Percentiles rank a stretch among this genome's conserved stretches.
These are phyloP conservation scores for Helicostylum pulchrum DNA, from an alignment of 192 early-diverging fungal species.

Conservation along the genomic window DNA sequence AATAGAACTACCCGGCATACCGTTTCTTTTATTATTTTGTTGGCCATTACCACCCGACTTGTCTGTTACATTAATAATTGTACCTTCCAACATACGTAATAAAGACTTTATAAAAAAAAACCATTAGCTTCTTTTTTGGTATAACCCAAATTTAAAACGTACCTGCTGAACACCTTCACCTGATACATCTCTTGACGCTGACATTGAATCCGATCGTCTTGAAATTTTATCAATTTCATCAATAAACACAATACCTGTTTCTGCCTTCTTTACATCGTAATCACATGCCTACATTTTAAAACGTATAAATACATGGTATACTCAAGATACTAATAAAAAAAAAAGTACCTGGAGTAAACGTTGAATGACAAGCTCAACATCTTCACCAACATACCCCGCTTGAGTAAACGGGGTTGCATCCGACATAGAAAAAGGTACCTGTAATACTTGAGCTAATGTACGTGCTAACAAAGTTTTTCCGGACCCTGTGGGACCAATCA, in stretches of 20 bases:
- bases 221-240: conserved; percentile 93
- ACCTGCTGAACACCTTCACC: conserved; percentile 89
- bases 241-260: conserved; percentile 86
- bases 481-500: conserved; percentile 83
- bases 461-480: conserved; percentile 79
- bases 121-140: background rate
- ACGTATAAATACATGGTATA: too few relatives aligned
- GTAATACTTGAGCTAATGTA: conserved; percentile 79
- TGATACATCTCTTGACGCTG: conserved; percentile 82
- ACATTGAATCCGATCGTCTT: conserved; percentile 68
- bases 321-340: background rate
- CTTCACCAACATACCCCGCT: conserved; percentile 88
- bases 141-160: background rate
- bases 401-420: conserved; percentile 90
- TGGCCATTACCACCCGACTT: conserved; percentile 60
- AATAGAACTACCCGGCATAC: conserved; percentile 1
- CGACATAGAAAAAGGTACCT: conserved; percentile 84
- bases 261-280: conserved; percentile 82
- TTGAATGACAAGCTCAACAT: conserved; percentile 83
- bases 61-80: conserved; percentile 80
- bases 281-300: conserved; percentile 60
- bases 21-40: conserved; percentile 4
- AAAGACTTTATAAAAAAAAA: conserved; percentile 35
- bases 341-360: conserved; percentile 64
- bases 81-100: conserved; percentile 85